Base-by-base conservation (phyloP, 1,284 basidiomycete genomes). In the Sanghuangporus weigelae region DNA sequence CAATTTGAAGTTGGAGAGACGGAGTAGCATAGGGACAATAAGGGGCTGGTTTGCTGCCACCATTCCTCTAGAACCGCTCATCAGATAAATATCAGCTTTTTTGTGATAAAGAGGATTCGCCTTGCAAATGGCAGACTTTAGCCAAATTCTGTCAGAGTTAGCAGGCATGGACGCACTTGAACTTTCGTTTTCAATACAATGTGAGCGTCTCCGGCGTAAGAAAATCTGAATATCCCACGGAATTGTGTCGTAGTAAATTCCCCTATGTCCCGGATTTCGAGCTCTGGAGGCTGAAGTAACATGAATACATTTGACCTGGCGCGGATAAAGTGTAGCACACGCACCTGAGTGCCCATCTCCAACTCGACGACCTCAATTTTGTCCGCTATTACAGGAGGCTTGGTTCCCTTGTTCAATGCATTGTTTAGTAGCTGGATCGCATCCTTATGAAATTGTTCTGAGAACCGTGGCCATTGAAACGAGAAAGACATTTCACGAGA, bases 391-490 rank as follows among this genome's bases (percentile, higher is more conserved):
- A 99, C 92, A 38, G 95, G 95, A 1, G 97, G 97, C 74, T 98
- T 98, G 80, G 91, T 90, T 70, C 95, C 96, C 80, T 97, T 97
- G 83, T 98, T 98, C 74, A 98, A 87, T 51, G 95, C 96, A 38
- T 88, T 89, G 71, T 95, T 94, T 76, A 98, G 88, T 89, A 96
- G 94, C 68, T 91, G 86, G 68, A 94, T 93, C 31, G 95, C 95
- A 83, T 95, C 89, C 71, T 90, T 87, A 76, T 96, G 93, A 72
- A 98, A 98, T 73, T 92, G 89, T 76, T 94, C 90, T 63, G 94
- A 96, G 79, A 99, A 99, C 68, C 91, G 86, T 55, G 94, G 93
- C 97, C 97, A 99, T 76, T 93, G 84, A 80, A 99, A 99, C 67
- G 91, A 89, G 80, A 99, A 99, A 70, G 95, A 96, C 96, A 98